Conservation (phyloP, 78 protist genomes). For the Neovahlkampfia damariscottae region DNA sequence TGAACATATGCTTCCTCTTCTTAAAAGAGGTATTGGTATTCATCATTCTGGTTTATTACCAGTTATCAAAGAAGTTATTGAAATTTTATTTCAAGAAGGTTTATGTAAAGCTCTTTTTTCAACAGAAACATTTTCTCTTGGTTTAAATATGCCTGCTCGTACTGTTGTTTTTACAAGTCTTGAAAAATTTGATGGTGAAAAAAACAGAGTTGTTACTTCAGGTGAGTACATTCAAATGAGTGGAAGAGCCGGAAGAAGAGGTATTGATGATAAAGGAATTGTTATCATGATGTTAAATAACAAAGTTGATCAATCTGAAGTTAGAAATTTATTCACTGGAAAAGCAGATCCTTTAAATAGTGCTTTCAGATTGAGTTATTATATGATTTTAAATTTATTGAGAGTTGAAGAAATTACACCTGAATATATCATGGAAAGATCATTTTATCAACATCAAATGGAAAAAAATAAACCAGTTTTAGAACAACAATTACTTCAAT, state of each 20-base stretch:
- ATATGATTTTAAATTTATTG: constrained; percentile 81
- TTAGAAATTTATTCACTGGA: constrained; percentile 71
- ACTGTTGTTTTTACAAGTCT: constrained; percentile 65
- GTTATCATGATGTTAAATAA: constrained; percentile 84
- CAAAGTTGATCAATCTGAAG: constrained; percentile 56
- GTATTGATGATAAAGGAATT: constrained; percentile 66
- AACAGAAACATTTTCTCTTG: constrained; percentile 78
- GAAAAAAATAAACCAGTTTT: constrained; percentile 43
- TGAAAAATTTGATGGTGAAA: constrained; percentile 62
- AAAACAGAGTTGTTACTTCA: constrained; percentile 12
- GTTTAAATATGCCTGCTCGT: constrained; percentile 78
- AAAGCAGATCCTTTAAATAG: constrained; percentile 66
- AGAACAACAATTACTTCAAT: not conserved
- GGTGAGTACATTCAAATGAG: constrained; percentile 82
- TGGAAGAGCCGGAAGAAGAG: constrained; percentile 85
- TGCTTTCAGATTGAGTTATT: constrained; percentile 77
- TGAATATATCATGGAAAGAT: constrained; percentile 44
- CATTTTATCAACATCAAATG: constrained; percentile 79
- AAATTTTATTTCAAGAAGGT: constrained; percentile 56
- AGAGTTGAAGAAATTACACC: constrained; percentile 78
- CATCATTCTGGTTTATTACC: constrained; percentile 77
- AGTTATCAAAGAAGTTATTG: constrained; percentile 56
- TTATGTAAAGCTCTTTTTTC: constrained; percentile 37
- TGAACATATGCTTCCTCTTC: constrained; percentile 47
- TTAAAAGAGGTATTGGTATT: constrained; percentile 68